Evolutionary conservation across 257 asterid genomes (phyloP), one percentile per base, ranked within the genome.

Genomic region (Fraxinus cuspidata): DNA sequence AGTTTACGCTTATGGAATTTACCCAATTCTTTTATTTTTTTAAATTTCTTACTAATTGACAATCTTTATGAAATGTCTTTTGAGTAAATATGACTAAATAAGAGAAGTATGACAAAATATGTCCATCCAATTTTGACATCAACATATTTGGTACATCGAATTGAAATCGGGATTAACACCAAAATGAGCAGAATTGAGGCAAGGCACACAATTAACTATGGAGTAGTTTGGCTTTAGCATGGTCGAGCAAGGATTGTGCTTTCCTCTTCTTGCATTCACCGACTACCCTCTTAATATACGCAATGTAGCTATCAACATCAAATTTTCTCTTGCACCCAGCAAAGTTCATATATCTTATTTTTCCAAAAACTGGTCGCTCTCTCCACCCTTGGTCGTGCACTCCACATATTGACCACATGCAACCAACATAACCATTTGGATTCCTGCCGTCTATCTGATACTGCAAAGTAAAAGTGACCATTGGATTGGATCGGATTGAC

Each of bases 351-450:
- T 96, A 96, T 67, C 99, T 86, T 77, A 96, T 90, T 81, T 96
- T 96, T 37, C 99, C 98, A 40, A 96, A 96, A 12, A 93, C 84
- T 0, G 94, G 87, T 27, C 99, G 88, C 80, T 96, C 98, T 80
- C 81, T 69, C 99, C 99, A 93, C 7, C 99, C 98, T 97, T 92
- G 99, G 86, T 96, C 99, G 64, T 96, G 99, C 69, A 96, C 81
- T 72, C 99, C 99, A 75, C 99, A 96, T 53, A 93, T 92, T 1
- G 99, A 93, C 99, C 99, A 96, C 99, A 96, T 93, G 93, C 99
- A 96, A 72, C 99, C 99, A 18, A 96, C 99, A 51, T 96, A 96
- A 28, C 99, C 99, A 82, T 74, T 93, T 75, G 99, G 98, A 82
- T 96, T 98, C 81, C 99, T 86, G 25, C 99, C 98, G 60, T 96